Evolutionary conservation across 495 filamentous ascomycete species (phyloP).

Genomic region (Penicillium cosmopolitanum): DNA sequence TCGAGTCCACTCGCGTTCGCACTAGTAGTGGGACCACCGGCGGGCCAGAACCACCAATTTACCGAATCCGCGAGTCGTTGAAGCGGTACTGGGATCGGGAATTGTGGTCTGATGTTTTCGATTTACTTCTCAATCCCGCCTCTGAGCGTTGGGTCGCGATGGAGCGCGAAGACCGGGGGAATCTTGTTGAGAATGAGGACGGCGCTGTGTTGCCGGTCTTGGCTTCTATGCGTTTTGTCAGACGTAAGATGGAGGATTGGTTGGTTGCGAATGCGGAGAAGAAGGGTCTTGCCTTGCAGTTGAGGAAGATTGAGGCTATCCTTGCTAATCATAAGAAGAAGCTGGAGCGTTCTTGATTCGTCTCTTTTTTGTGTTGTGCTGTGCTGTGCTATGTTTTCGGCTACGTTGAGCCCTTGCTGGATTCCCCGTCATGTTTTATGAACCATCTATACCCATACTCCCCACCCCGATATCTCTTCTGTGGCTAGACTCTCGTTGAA

Average conservation of each 20-base stretch:
- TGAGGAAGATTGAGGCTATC: conserved; percentile 67
- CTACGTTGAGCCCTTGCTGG: neutral
- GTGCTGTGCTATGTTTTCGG: conserved; percentile 8
- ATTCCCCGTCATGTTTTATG: neutral
- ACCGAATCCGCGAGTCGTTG: conserved; percentile 71
- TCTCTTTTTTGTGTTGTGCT: neutral
- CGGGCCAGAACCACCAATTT: conserved; percentile 42
- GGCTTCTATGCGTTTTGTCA: conserved; percentile 62
- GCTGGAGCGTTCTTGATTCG: conserved; percentile 35
- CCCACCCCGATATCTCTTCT: neutral
- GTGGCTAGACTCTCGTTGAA: no score
- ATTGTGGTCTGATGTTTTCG: conserved; percentile 83
- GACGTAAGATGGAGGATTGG: conserved; percentile 85
- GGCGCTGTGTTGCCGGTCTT: conserved; percentile 62
- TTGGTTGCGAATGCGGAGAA: conserved; percentile 80
- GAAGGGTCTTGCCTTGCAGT: conserved; percentile 61
- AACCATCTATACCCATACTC: conserved; percentile 6
- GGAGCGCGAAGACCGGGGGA: conserved; percentile 31
- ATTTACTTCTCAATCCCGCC: conserved; percentile 82
- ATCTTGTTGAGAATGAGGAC: conserved; percentile 1
- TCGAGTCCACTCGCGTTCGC: conserved; percentile 72
- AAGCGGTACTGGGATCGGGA: conserved; percentile 97
- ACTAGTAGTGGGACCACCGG: conserved; percentile 19
- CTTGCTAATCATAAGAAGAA: conserved; percentile 69
- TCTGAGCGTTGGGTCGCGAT: conserved; percentile 51